Percentiles rank a stretch among this genome's conserved stretches.
These are phyloP conservation scores for Debaryomyces sp. DNA, from an alignment of 1,139 yeast genomes.

Conservation along the genomic window DNA sequence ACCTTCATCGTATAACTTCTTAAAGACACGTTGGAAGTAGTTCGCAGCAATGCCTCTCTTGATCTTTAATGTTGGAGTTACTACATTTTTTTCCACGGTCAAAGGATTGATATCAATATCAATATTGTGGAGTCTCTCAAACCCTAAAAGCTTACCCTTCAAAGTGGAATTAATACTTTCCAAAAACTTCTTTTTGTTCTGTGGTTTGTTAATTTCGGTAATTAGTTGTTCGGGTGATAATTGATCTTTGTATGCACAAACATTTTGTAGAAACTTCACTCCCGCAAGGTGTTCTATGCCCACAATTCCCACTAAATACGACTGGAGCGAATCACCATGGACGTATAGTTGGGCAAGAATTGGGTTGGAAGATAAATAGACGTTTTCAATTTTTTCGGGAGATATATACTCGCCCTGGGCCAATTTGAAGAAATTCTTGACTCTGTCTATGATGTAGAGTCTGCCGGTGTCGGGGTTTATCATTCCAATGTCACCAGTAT, in stretches of 20 bases:
- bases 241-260: slow-evolving; percentile 18
- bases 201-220: slow-evolving; percentile 16
- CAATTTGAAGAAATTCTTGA: slow-evolving; percentile 44
- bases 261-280: slow-evolving; percentile 20
- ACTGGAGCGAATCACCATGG: slow-evolving; percentile 60
- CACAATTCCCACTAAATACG: slow-evolving; percentile 59
- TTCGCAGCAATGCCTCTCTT: slow-evolving; percentile 34
- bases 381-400: slow-evolving; percentile 39
- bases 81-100: slow-evolving; percentile 33
- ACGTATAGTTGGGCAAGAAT: slow-evolving; percentile 31
- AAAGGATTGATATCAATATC: slow-evolving; percentile 38
- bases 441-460: slow-evolving; percentile 37
- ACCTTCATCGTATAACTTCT: slow-evolving; percentile 23
- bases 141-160: slow-evolving; percentile 25
- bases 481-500: slow-evolving; percentile 41
- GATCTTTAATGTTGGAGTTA: slow-evolving; percentile 43
- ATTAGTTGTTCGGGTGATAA: slow-evolving; percentile 17
- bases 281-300: slow-evolving; percentile 44
- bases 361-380: slow-evolving; percentile 32
- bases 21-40: slow-evolving; percentile 16
- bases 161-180: slow-evolving; percentile 27
- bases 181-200: slow-evolving; percentile 25
- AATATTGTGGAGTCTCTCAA: slow-evolving; percentile 37
- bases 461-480: slow-evolving; percentile 28
- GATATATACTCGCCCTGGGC: slow-evolving; percentile 43